Conservation (phyloP, 202 grass and related monocot genomes). For the Dendrocalamus latiflorus region DNA sequence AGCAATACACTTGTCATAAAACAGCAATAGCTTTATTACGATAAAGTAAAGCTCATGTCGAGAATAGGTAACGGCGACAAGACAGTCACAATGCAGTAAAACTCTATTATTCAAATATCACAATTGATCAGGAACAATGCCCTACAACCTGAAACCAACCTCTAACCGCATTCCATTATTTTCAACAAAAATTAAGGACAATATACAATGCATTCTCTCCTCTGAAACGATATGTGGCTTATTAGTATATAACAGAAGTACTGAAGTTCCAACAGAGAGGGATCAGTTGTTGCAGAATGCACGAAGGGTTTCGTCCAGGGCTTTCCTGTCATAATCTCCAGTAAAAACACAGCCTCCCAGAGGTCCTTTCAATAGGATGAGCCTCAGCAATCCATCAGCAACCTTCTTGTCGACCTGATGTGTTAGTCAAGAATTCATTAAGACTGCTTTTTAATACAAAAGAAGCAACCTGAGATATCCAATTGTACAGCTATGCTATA, state of each 20-base stretch:
- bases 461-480: background rate
- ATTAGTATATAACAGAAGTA: conserved; percentile 34
- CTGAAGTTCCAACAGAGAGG: background rate
- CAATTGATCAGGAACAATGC: background rate
- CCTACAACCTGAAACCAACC: conserved; percentile 7
- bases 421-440: conserved; percentile 11
- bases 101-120: background rate
- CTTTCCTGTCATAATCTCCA: conserved; percentile 75
- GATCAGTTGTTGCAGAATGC: conserved; percentile 70
- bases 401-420: conserved; percentile 98
- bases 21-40: background rate
- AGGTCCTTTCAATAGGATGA: conserved; percentile 87
- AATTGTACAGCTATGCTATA: background rate
- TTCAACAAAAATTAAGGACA: background rate
- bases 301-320: conserved; percentile 71
- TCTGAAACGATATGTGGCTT: conserved; percentile 17
- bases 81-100: background rate
- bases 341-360: conserved; percentile 90
- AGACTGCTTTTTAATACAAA: background rate
- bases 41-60: background rate
- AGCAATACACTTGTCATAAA: background rate
- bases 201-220: conserved; percentile 17
- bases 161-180: conserved; percentile 18
- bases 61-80: background rate
- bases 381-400: conserved; percentile 87